Evolutionary conservation across 805 yeast genomes (phyloP).

Genomic region (Jamesozyma jinghongensis): DNA sequence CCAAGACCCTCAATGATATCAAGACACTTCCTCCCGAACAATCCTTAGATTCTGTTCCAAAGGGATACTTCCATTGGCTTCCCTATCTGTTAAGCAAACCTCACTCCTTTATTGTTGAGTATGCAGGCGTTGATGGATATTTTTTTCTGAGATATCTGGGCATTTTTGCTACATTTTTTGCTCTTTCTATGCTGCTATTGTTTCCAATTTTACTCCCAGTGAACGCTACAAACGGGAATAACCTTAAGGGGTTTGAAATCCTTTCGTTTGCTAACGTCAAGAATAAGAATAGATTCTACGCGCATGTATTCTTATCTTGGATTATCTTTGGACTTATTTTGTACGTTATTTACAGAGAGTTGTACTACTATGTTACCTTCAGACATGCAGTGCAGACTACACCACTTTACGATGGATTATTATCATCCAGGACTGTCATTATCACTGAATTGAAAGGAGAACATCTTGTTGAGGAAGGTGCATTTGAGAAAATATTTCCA

Average conservation of each 20-base stretch:
- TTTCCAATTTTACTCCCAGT: conserved; percentile 69
- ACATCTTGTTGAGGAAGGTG: conserved; percentile 37
- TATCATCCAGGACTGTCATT: conserved; percentile 63
- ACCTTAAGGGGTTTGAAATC: conserved; percentile 50
- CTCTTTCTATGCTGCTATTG: conserved; percentile 44
- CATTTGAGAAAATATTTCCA: conserved; percentile 53
- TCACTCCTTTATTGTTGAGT: conserved; percentile 55
- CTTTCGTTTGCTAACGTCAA: conserved; percentile 55
- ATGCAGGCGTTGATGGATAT: conserved; percentile 68
- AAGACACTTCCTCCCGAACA: conserved; percentile 34
- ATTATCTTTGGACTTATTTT: conserved; percentile 55
- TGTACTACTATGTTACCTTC: conserved; percentile 59
- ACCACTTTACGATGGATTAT: conserved; percentile 59
- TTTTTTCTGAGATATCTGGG: conserved; percentile 59
- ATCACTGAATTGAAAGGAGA: conserved; percentile 55
- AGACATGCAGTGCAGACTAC: conserved; percentile 69
- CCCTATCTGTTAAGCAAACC: conserved; percentile 43
- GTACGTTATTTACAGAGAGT: conserved; percentile 62
- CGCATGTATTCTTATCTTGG: conserved; percentile 74
- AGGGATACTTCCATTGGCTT: conserved; percentile 57
- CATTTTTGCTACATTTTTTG: conserved; percentile 43
- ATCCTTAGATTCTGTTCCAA: conserved; percentile 56
- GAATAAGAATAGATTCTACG: conserved; percentile 56
- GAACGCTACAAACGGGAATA: conserved; percentile 60
- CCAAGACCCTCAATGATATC: conserved; percentile 47